Percentiles rank a stretch among this genome's conserved stretches.
phyloP scores from a whole-genome alignment of 306 rosid genomes.

The Quercus agrifolia region DNA sequence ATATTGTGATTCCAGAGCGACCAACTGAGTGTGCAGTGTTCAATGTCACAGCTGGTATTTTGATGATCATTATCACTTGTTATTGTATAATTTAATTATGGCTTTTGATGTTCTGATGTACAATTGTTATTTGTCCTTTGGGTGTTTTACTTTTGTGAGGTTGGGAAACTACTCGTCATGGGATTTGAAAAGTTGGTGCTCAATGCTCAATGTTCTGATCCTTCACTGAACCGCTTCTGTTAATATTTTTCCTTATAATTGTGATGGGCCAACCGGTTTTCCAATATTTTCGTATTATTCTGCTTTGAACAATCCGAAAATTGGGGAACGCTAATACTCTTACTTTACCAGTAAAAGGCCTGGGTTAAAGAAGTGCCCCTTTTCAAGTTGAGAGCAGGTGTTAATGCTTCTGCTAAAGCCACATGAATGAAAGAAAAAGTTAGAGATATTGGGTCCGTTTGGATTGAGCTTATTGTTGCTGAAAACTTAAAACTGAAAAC shows the following conservation, averaged over 20 bases:
- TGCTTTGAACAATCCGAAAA: not conserved
- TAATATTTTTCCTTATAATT: not conserved
- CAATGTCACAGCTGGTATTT: conserved; percentile 86
- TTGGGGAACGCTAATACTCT: not conserved
- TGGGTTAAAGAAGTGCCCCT: not conserved
- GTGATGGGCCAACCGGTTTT: not conserved
- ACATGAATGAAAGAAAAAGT: not conserved
- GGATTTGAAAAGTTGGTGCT: not conserved
- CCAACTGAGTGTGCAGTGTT: conserved; percentile 89
- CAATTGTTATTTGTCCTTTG: not conserved
- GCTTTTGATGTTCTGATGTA: not conserved
- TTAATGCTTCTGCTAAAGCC: not conserved
- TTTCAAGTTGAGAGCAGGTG: not conserved
- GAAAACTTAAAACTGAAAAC: too few species aligned
- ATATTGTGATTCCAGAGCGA: conserved; percentile 90
- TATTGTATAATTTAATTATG: not conserved
- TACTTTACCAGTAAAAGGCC: not conserved
- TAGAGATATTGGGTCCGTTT: too few species aligned
- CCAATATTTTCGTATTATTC: not conserved
- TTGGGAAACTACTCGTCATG: not conserved
- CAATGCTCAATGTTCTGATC: not conserved
- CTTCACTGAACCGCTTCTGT: not conserved
- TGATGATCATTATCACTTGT: conserved; percentile 20
- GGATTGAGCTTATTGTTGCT: too few species aligned
- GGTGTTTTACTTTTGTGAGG: not conserved